phyloP scores from a whole-genome alignment of 2,329 filamentous ascomycete species.

The Beauveria varroae region DNA sequence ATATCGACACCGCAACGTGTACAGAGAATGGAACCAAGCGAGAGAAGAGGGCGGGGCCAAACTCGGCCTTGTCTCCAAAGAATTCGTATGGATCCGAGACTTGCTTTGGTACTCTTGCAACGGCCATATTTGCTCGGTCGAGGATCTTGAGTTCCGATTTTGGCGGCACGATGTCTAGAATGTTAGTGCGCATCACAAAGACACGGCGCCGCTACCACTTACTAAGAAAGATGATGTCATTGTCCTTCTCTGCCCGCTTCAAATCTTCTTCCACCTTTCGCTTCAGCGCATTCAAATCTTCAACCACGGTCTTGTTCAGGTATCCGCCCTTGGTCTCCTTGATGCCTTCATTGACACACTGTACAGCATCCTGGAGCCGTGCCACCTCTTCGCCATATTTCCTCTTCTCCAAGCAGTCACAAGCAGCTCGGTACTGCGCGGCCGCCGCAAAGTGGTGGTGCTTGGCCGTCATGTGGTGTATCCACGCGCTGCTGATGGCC shows the following conservation, averaged over 20 bases:
- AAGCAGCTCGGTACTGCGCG: constrained; percentile 84
- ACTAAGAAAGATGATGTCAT: constrained; percentile 89
- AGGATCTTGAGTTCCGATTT: constrained; percentile 83
- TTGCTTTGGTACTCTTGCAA: constrained; percentile 70
- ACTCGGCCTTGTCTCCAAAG: constrained; percentile 70
- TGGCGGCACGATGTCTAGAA: constrained; percentile 66
- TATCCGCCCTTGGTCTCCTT: constrained; percentile 69
- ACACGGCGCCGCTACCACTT: constrained; percentile 21
- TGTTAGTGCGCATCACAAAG: constrained; percentile 14
- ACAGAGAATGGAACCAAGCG: constrained; percentile 94
- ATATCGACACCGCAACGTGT: constrained; percentile 90
- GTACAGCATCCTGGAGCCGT: constrained; percentile 70
- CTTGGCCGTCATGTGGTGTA: constrained; percentile 95
- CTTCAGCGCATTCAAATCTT: constrained; percentile 78
- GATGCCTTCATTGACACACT: constrained; percentile 77
- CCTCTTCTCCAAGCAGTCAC: constrained; percentile 85
- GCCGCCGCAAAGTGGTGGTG: constrained; percentile 96
- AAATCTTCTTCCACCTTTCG: constrained; percentile 76
- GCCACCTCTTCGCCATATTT: constrained; percentile 96
- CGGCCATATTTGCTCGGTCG: constrained; percentile 83
- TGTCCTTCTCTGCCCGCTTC: constrained; percentile 90
- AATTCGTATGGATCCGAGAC: constrained; percentile 72
- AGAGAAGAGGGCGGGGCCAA: constrained; percentile 79
- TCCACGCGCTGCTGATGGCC: constrained; percentile 88
- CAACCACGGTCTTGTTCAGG: constrained; percentile 72